phyloP scores from a whole-genome alignment of 768 basidiomycete species.

The Lyophyllum shimeji region DNA sequence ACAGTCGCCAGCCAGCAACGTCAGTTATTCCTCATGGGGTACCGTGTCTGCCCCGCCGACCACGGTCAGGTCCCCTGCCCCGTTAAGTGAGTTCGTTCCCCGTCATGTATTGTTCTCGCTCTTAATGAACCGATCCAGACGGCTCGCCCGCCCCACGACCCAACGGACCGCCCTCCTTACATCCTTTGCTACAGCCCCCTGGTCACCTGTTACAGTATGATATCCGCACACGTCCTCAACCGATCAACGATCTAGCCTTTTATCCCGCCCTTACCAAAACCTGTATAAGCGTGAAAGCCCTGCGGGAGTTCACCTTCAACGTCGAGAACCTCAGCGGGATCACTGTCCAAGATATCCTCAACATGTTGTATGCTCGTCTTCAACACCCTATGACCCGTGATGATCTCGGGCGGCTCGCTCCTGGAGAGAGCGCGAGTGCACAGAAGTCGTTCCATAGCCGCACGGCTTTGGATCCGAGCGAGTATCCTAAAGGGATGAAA shows the following conservation, averaged over 20 bases:
- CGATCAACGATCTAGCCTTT: not conserved
- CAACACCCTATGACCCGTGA: not conserved
- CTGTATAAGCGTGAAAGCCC: not conserved
- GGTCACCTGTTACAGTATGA: slow-evolving; percentile 1
- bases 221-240: not conserved
- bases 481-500: slow-evolving; percentile 4
- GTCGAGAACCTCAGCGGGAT: not conserved
- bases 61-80: not conserved
- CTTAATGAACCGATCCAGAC: not conserved
- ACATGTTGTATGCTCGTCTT: not conserved
- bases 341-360: slow-evolving; percentile 1
- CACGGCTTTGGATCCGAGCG: not conserved
- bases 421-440: not conserved
- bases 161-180: not conserved
- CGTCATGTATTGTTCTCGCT: not conserved
- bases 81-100: not conserved
- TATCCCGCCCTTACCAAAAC: not conserved
- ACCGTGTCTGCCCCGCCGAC: not conserved
- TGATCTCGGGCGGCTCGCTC: not conserved
- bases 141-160: not conserved
- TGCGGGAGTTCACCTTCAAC: slow-evolving; percentile 1
- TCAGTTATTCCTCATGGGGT: slow-evolving; percentile 4
- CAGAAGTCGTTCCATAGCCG: not conserved
- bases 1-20: not conserved
- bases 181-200: not conserved